phyloP scores from a whole-genome alignment of 257 asterid species.

The Thymus mandschuricus region DNA sequence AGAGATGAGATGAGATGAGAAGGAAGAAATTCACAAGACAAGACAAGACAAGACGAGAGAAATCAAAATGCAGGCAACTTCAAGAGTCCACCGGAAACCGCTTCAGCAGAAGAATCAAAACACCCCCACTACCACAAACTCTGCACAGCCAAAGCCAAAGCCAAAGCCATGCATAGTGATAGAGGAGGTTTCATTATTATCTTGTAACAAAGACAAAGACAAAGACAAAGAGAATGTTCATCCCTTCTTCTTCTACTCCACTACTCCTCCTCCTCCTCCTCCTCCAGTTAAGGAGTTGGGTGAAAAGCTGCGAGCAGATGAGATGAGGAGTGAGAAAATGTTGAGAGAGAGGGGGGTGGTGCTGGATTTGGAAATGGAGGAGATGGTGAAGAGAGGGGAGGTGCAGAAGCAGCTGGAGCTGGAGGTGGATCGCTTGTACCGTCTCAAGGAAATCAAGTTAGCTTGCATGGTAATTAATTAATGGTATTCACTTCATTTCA shows the following conservation, averaged over 20 bases:
- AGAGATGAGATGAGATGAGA: neutral
- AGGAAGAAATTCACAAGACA: neutral
- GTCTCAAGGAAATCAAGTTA: constrained; percentile 71
- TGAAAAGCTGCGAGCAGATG: constrained; percentile 62
- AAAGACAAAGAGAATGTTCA: constrained; percentile 64
- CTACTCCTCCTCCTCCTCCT: neutral
- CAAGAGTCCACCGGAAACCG: constrained; percentile 49
- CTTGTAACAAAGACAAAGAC: no score
- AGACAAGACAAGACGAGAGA: neutral
- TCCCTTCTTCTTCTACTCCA: constrained; percentile 35
- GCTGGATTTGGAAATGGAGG: constrained; percentile 67
- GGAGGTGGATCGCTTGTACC: constrained; percentile 85
- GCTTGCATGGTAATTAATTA: constrained; percentile 53
- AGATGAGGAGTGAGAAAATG: constrained; percentile 55
- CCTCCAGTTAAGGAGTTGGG: constrained; percentile 35
- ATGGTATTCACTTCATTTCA: neutral
- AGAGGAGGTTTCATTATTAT: no score
- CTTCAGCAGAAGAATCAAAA: constrained; percentile 54
- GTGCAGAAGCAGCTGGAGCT: constrained; percentile 76
- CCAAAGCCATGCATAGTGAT: neutral
- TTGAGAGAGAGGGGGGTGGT: constrained; percentile 46
- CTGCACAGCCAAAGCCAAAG: constrained; percentile 18
- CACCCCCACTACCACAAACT: neutral
- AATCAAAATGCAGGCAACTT: constrained; percentile 37
- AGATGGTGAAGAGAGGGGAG: constrained; percentile 58